These are phyloP conservation scores for Stephania cephalantha DNA, from an alignment of 164 flowering plant genomes.

Conservation along the genomic window DNA sequence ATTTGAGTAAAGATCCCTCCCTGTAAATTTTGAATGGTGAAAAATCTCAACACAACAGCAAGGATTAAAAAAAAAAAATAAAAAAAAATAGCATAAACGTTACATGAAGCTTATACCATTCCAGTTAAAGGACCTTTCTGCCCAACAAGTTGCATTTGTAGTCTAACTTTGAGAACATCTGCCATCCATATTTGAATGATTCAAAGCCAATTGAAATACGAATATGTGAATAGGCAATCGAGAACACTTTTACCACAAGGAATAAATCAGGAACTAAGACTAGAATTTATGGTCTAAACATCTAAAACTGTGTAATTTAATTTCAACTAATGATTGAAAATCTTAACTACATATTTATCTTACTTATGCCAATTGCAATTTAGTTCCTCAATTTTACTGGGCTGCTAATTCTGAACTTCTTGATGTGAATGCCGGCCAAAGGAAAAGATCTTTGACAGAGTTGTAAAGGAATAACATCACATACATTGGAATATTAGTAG, in stretches of 20 bases:
- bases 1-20: slow-evolving; percentile 50
- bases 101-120: slow-evolving; percentile 45
- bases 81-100: background rate
- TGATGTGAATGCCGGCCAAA: too few relatives aligned
- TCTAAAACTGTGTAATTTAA: background rate
- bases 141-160: slow-evolving; percentile 97
- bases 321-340: background rate
- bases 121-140: slow-evolving; percentile 83
- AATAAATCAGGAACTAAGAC: background rate
- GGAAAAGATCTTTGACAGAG: too few relatives aligned
- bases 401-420: too few relatives aligned
- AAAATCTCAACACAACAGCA: slow-evolving; percentile 7
- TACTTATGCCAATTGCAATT: background rate
- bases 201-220: background rate
- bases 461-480: too few relatives aligned
- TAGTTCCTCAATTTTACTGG: background rate
- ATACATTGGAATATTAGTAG: too few relatives aligned
- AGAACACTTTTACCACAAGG: background rate
- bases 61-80: slow-evolving; percentile 5
- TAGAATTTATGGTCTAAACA: background rate
- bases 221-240: background rate
- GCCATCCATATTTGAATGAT: slow-evolving; percentile 26
- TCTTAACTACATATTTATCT: background rate
- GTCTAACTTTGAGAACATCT: slow-evolving; percentile 97
- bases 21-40: slow-evolving; percentile 30